Conservation (phyloP, 148 eudicot genomes). For the Polygonum aviculare region DNA sequence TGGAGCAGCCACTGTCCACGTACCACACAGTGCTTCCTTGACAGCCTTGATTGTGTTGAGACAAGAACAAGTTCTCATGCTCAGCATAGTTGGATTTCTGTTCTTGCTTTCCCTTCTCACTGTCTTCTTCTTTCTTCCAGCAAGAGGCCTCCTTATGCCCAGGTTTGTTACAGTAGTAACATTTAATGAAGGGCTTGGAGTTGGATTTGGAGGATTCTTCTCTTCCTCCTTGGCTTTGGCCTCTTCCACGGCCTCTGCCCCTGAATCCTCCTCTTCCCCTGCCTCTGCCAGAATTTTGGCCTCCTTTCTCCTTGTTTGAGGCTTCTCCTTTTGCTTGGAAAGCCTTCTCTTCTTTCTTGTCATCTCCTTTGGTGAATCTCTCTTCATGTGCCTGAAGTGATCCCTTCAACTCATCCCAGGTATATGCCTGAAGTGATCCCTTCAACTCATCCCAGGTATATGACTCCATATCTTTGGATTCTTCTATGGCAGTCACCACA, state of each 20-base stretch:
- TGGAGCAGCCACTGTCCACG: background rate
- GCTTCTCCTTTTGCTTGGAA: too few species aligned
- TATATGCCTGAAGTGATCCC: too few species aligned
- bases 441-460: too few species aligned
- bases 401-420: too few species aligned
- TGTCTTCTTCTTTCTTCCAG: background rate
- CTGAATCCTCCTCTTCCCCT: background rate
- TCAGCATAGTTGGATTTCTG: background rate
- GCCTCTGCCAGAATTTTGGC: background rate
- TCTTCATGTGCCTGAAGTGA: too few species aligned
- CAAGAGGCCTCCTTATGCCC: background rate
- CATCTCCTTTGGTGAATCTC: too few species aligned
- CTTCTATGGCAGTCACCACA: too few species aligned
- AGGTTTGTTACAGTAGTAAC: background rate
- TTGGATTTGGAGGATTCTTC: background rate
- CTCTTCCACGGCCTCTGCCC: background rate
- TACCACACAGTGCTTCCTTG: too few species aligned
- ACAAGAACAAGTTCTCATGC: background rate
- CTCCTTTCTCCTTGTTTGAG: too few species aligned
- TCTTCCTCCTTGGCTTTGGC: background rate
- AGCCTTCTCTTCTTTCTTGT: too few species aligned
- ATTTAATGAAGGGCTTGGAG: too few species aligned
- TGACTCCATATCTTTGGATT: too few species aligned
- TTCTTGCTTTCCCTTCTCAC: background rate
- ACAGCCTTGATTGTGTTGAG: background rate